Conservation (phyloP, 225 moss, liverwort and hornwort species). For the Pleurozium schreberi region DNA sequence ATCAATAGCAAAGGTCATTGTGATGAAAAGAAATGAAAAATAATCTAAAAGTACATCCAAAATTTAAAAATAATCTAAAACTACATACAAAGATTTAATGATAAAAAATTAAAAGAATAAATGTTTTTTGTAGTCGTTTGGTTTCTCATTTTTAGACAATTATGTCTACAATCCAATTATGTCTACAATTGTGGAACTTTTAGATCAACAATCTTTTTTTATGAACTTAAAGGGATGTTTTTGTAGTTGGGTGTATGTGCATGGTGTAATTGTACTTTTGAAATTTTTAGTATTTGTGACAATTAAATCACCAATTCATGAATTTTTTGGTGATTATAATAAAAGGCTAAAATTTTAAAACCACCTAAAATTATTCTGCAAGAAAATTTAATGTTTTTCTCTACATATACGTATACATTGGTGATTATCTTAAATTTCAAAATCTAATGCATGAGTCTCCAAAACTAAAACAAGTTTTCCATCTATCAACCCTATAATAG, state of each 20-base stretch:
- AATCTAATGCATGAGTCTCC: rapidly evolving
- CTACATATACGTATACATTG: rapidly evolving
- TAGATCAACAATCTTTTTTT: neutral
- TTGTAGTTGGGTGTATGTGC: rapidly evolving
- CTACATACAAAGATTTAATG: neutral
- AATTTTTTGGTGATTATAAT: neutral
- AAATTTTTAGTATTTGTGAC: too few species aligned
- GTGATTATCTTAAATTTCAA: neutral
- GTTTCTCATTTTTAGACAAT: neutral
- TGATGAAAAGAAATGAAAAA: too few species aligned
- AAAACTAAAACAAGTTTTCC: neutral
- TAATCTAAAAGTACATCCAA: too few species aligned
- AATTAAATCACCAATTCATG: too few species aligned
- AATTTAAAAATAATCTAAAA: neutral
- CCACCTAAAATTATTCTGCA: neutral
- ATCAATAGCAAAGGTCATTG: neutral
- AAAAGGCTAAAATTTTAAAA: neutral
- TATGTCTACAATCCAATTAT: too few species aligned
- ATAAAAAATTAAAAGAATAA: neutral
- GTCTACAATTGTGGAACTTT: rapidly evolving
- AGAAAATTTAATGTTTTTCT: too few species aligned
- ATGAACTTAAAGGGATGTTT: neutral
- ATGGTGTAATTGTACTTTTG: neutral
- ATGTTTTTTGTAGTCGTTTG: neutral
- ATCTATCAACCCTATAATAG: rapidly evolving